Conservation (phyloP, 208 protist genomes). For the Kentomonas sorsogonicus region DNA sequence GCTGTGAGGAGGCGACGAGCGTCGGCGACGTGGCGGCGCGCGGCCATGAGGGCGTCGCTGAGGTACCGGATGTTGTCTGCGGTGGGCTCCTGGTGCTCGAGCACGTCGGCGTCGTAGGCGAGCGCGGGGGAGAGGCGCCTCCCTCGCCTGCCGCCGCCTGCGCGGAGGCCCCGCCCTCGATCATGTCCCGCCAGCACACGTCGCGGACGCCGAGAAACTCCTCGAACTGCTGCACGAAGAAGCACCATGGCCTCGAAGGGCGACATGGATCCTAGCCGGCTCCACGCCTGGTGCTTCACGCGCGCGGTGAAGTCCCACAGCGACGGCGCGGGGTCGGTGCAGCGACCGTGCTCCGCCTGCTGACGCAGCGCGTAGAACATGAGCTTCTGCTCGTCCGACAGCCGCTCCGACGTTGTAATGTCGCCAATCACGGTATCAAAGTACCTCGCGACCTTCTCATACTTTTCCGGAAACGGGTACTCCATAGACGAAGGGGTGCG, state of each 20-base stretch:
- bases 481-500: slow-evolving; percentile 27
- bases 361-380: slow-evolving; percentile 72
- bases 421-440: slow-evolving; percentile 59
- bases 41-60: slow-evolving; percentile 37
- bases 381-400: slow-evolving; percentile 55
- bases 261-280: slow-evolving; percentile 50
- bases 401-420: slow-evolving; percentile 29
- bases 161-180: neutral
- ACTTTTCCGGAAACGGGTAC: slow-evolving; percentile 64
- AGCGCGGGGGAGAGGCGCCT: neutral
- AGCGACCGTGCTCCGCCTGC: slow-evolving; percentile 66
- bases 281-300: slow-evolving; percentile 73
- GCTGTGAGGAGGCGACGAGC: too few species aligned
- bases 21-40: too few species aligned
- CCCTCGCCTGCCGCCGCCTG: neutral
- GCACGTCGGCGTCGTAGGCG: slow-evolving; percentile 51
- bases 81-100: slow-evolving; percentile 22
- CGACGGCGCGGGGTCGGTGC: slow-evolving; percentile 43
- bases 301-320: slow-evolving; percentile 59
- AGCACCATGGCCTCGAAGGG: slow-evolving; percentile 83
- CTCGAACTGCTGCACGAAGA: slow-evolving; percentile 60
- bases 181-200: slow-evolving; percentile 5
- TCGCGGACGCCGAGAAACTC: slow-evolving; percentile 14
- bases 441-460: slow-evolving; percentile 40
- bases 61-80: slow-evolving; percentile 47